phyloP scores from a whole-genome alignment of 352 stramenopile genomes.

The Pythium volutum region DNA sequence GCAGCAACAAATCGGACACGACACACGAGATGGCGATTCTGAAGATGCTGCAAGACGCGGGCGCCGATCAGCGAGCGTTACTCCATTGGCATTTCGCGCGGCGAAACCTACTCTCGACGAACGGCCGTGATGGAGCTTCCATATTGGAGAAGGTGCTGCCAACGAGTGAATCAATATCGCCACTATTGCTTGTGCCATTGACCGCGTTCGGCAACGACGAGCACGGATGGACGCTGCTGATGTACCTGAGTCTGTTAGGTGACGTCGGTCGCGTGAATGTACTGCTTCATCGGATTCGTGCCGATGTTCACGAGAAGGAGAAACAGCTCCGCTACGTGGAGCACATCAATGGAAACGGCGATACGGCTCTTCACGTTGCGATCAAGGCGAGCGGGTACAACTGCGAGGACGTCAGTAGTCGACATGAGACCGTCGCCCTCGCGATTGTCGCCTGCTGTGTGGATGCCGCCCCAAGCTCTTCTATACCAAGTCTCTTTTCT shows the following conservation, averaged over 20 bases:
- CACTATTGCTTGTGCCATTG: slow-evolving; percentile 25
- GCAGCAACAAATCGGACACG: slow-evolving; percentile 11
- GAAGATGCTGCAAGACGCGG: slow-evolving; percentile 39
- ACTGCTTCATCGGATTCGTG: slow-evolving; percentile 26
- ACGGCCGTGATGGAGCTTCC: slow-evolving; percentile 26
- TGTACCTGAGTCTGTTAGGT: slow-evolving; percentile 56
- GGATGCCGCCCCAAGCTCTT: not conserved
- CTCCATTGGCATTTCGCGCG: slow-evolving; percentile 63
- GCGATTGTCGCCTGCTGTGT: slow-evolving; percentile 35
- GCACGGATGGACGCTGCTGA: slow-evolving; percentile 57
- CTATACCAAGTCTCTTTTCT: not conserved
- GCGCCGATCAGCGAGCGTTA: slow-evolving; percentile 39
- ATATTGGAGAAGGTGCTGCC: slow-evolving; percentile 2
- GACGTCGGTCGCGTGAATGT: slow-evolving; percentile 42
- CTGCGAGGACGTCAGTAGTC: not conserved
- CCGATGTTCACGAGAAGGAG: slow-evolving; percentile 4
- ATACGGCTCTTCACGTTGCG: slow-evolving; percentile 67
- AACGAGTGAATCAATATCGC: slow-evolving; percentile 26
- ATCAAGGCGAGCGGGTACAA: slow-evolving; percentile 42
- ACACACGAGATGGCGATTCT: slow-evolving; percentile 28
- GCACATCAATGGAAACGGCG: slow-evolving; percentile 55
- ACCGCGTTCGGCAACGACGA: slow-evolving; percentile 35
- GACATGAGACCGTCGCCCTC: slow-evolving; percentile 34
- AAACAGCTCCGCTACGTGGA: slow-evolving; percentile 41
- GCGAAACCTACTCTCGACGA: slow-evolving; percentile 40